phyloP scores from a whole-genome alignment of 352 stramenopile species.

The Phytophthora sansomeana region DNA sequence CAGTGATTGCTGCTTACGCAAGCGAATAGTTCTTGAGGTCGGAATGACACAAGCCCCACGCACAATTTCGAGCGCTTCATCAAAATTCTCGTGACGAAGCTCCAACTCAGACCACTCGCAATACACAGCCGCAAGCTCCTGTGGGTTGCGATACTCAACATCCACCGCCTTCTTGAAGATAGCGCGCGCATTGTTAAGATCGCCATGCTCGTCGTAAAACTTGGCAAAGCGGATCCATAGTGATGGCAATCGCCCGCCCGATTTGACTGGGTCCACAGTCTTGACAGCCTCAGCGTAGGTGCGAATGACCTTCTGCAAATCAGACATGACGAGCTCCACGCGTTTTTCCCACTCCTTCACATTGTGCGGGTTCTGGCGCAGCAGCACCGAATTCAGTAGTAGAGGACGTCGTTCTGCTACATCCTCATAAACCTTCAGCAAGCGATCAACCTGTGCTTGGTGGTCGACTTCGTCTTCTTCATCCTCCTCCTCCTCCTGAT shows the following conservation, averaged over 20 bases:
- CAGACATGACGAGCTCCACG: constrained; percentile 81
- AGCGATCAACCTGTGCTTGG: constrained; percentile 75
- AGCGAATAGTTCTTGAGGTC: constrained; percentile 47
- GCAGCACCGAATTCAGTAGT: constrained; percentile 94
- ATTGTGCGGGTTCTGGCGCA: constrained; percentile 99
- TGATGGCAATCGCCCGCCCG: constrained; percentile 87
- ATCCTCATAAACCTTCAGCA: constrained; percentile 91
- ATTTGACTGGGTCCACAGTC: constrained; percentile 88
- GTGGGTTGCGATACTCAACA: constrained; percentile 79
- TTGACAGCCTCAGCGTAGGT: constrained; percentile 94
- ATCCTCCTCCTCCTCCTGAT: constrained; percentile 70
- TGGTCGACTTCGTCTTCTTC: constrained; percentile 69
- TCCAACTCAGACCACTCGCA: constrained; percentile 97
- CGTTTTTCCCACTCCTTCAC: constrained; percentile 98
- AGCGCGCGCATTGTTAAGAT: constrained; percentile 92
- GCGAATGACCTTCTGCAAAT: constrained; percentile 73
- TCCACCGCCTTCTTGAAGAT: constrained; percentile 93
- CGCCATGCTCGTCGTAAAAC: constrained; percentile 95
- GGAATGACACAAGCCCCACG: constrained; percentile 82
- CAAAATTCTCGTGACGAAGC: constrained; percentile 95
- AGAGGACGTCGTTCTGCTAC: constrained; percentile 96
- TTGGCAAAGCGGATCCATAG: constrained; percentile 96
- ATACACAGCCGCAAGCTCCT: constrained; percentile 96
- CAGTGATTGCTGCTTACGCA: constrained; percentile 63
- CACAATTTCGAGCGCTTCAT: constrained; percentile 93